Evolutionary conservation across 2,329 filamentous ascomycete species (phyloP).

Genomic region (Talaromyces sp.): DNA sequence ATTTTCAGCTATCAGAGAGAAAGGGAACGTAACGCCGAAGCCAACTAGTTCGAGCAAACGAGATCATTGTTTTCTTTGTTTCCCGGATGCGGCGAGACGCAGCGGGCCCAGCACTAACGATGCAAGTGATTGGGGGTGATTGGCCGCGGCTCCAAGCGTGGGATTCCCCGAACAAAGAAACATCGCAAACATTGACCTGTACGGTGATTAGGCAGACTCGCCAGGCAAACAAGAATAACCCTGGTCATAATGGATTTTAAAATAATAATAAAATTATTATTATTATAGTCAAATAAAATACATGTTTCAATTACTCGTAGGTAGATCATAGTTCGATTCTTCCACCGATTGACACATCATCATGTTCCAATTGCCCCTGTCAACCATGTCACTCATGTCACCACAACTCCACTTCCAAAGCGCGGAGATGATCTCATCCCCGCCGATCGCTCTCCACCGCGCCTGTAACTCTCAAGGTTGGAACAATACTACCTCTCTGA

Average conservation of each 20-base stretch:
- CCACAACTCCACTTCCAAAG: neutral
- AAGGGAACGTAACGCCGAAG: neutral
- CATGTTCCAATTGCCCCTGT: neutral
- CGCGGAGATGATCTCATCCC: constrained; percentile 18
- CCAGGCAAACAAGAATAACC: no score
- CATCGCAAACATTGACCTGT: constrained; percentile 5
- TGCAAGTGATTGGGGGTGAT: neutral
- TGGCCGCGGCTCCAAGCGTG: constrained; percentile 9
- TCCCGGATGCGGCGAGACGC: constrained; percentile 28
- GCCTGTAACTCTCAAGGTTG: constrained; percentile 7
- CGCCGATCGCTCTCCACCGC: constrained; percentile 13
- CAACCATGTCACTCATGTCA: neutral
- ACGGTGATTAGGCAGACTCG: no score
- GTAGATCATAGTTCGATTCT: no score
- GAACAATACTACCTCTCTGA: constrained; percentile 18
- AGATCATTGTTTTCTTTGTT: constrained; percentile 32
- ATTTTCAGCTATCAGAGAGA: neutral
- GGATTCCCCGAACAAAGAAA: constrained; percentile 18
- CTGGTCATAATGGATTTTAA: neutral
- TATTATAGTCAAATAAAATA: neutral
- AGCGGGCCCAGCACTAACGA: neutral
- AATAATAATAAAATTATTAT: neutral
- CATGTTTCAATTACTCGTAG: neutral
- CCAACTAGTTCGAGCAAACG: constrained; percentile 20
- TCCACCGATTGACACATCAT: no score